These are phyloP conservation scores for Populus davidiana DNA, from an alignment of 345 rosid genomes.

Conservation along the genomic window DNA sequence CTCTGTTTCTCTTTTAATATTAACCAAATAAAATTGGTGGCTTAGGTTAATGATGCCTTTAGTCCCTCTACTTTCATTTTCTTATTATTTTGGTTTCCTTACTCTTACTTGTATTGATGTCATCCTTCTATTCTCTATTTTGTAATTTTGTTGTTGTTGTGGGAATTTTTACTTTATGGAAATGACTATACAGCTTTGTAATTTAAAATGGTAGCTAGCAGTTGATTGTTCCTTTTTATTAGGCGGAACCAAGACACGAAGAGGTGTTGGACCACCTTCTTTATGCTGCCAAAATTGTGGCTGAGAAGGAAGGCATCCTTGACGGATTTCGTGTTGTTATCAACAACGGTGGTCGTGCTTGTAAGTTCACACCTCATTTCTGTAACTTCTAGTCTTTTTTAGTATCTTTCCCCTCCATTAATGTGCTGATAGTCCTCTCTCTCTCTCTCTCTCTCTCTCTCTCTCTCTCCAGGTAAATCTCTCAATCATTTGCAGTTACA, in stretches of 20 bases:
- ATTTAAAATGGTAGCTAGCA: background rate
- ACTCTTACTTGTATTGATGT: too few species aligned
- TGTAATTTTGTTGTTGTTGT: too few species aligned
- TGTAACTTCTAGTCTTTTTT: background rate
- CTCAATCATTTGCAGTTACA: conserved; percentile 93
- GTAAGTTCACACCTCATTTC: conserved; percentile 45
- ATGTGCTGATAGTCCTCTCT: background rate
- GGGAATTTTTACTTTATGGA: background rate
- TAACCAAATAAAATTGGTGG: background rate
- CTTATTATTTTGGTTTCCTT: too few species aligned
- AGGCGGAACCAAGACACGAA: conserved; percentile 78
- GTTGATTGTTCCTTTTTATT: background rate
- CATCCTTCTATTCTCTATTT: too few species aligned
- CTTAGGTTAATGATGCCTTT: too few species aligned
- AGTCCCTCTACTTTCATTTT: too few species aligned
- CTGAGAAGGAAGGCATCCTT: conserved; percentile 82
- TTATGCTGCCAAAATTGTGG: conserved; percentile 73
- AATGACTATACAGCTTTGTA: background rate
- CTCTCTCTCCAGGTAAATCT: conserved; percentile 67
- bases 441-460: background rate
- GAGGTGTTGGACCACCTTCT: conserved; percentile 79
- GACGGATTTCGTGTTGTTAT: conserved; percentile 25
- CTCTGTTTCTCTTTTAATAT: background rate
- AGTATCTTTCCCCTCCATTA: background rate
- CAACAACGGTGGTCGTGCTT: conserved; percentile 74